Evolutionary conservation across 179 eudicot genomes (phyloP), one percentile per base, ranked within the genome.

Genomic region (Nepenthes alata): DNA sequence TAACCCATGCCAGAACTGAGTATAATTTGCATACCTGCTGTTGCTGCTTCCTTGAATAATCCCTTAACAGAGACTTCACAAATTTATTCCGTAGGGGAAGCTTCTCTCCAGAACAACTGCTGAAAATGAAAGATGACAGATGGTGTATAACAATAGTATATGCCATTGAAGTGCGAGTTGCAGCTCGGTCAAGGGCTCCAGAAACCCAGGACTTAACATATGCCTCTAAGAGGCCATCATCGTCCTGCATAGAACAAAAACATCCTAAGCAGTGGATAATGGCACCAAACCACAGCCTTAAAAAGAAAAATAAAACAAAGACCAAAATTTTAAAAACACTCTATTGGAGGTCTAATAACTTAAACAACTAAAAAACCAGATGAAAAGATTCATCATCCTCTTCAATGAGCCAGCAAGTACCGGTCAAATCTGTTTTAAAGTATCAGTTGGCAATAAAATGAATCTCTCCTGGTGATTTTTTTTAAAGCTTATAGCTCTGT

Each of bases 201-300:
- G 87, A 83, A 50, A 74, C 81, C 98, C 98, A 91, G 57, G 96
- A 84, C 69, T 89, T 89, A 41, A 67, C 84, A 76, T 83, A 86
- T 8, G 96, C 95, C 77, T 89, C 93, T 71, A 89, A 66, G 62
- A 91, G 75, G 55, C 60, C 71, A 61, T 78, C 87, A 60, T 89
- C 75, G 25, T 78, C 95, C 97, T 91, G 87, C 68, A 36, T 41
- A 35, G 35, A 56, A 61, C 57, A 35, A 58, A 34, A 52, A 58
- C 4, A 47, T 55, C 13, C 4, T 11, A 34, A 55, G 11, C 37
- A 55, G 58, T 37, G 25, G 11, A 55, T 55, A 37, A 8, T 3
- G 15, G 11, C 53, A 50, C 53, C n/a, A 7, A 50, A 11, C 11
- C 13, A 1, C 53, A 11, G 12, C 50, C 3, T 4, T 7, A 11